Base-by-base conservation (phyloP, 352 stramenopile genomes). In the Phytopythium chamaehyphon region DNA sequence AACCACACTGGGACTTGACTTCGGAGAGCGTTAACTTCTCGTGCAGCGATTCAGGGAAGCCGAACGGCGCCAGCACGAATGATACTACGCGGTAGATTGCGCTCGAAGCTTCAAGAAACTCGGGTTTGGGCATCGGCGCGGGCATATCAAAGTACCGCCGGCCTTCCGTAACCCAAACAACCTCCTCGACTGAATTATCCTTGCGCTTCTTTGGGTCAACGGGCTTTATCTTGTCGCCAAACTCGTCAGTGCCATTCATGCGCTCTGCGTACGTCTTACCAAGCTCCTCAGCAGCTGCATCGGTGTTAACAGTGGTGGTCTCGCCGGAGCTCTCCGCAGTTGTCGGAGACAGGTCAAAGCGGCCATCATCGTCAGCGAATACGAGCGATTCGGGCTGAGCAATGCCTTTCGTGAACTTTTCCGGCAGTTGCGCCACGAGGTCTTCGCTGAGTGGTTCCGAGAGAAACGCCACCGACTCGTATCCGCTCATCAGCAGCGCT, bases 101-200 rank as follows among this genome's bases (percentile, higher is more conserved):
- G 28, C 63, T 62, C 31, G 81, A 88, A 11, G 75, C 61, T 42
- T 80, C 69, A 33, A 94, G 51, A 39, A 94, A 94, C 36, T 78
- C 64, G 15, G 39, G 21, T 54, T 90, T 92, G 33, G 54, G 82
- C 42, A 94, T 62, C 40, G 77, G 75, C 16, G 56, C 66, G 16
- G 83, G 83, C 81, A 94, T 92, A 31, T 90, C 82, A 56, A 94
- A 94, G 55, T 88, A 94, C 3, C 69, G 72, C 16, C 73, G 65
- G 3, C 70, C 73, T 26, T 80, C 61, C 21, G 75, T 66, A 31
- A 75, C 44, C 73, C 71, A 86, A 22, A 87, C 75, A 12, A 80
- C 59, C 15, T 86, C 66, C 24, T 69, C 47, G 6, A 48, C 37
- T 15, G 62, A 42, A 35, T 70, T 35, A 10, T 70, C 51, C 6